Base-by-base conservation (phyloP, 805 yeast species). In the Lipomyces oligophaga region DNA sequence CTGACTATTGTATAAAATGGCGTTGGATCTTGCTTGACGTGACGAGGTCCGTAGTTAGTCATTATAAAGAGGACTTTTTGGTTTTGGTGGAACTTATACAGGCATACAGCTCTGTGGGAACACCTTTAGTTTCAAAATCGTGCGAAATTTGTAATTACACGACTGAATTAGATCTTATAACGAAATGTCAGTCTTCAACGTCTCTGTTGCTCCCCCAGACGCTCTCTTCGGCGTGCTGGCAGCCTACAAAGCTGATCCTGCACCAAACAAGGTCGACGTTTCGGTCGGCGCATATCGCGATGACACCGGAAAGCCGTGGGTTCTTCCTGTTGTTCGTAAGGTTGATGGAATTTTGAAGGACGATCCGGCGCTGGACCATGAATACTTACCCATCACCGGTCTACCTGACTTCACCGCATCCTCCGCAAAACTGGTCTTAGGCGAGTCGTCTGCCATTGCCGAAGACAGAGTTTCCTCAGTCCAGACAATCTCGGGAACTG, bases 401-500 rank as follows among this genome's bases (percentile, higher is more conserved):
- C 76, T 74, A 57, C 78, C 78, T 36, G 73, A 77, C 13, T 83
- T 87, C 64, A 78, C 83, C 40, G 60, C 69, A 8, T 81, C 81
- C 45, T 85, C 95, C 31, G 82, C 90, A 8, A 77, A 76, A 61
- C 56, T 67, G 26, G 80, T 85, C 38, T 79, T 89, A 47, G 94
- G 93, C 34, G 69, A 68, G 1, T 73, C 80, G 40, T 62, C 66
- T 18, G 80, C 79, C 7, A 62, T 79, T 47, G 34, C 42, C 20
- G 44, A 45, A 22, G 49, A 37, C 28, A 51, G 47, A 33, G 60
- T 68, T 21, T 75, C 80, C 30, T 80, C 86, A 25, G 77, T 81
- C 52, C 95, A 86, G 70, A 76, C 89, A 19, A 71, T 86, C 39
- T 81, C 90, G 18, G 95, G 95, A 51, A 86, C 95, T 11, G 95